A percentile compares a stretch with the other conserved stretches of the same genome.
phyloP scores from a whole-genome alignment of 805 yeast species.

The Candida gorgasii region DNA sequence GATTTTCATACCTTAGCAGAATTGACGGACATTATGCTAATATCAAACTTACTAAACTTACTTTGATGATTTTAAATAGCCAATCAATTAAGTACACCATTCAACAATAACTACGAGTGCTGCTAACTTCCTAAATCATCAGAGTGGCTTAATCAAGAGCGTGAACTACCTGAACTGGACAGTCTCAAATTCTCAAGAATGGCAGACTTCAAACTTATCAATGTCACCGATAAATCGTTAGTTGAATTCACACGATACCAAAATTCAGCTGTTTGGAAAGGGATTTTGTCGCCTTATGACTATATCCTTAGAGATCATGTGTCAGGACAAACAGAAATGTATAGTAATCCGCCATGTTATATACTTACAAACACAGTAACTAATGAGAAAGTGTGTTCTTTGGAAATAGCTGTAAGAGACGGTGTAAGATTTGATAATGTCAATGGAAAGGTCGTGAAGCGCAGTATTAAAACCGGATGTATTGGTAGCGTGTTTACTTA shows the following conservation, averaged over 20 bases:
- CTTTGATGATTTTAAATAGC: no score
- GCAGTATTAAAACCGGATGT: slow-evolving; percentile 28
- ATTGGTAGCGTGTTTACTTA: slow-evolving; percentile 45
- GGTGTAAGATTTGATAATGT: slow-evolving; percentile 24
- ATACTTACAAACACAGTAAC: slow-evolving; percentile 22
- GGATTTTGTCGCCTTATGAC: slow-evolving; percentile 31
- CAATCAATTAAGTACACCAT: no score
- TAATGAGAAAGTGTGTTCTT: slow-evolving; percentile 28
- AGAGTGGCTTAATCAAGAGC: no score
- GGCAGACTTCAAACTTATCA: slow-evolving; percentile 9
- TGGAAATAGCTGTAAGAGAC: slow-evolving; percentile 35
- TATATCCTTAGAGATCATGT: slow-evolving; percentile 36
- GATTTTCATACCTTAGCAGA: no score
- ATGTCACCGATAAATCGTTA: slow-evolving; percentile 21
- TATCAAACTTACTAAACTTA: no score
- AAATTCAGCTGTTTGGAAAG: slow-evolving; percentile 39
- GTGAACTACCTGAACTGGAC: no score
- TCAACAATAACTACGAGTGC: no score
- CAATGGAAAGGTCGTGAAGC: slow-evolving; percentile 9
- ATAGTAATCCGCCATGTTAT: slow-evolving; percentile 21
- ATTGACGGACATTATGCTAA: no score
- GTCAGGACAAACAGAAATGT: slow-evolving; percentile 23
- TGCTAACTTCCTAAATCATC: no score
- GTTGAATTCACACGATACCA: slow-evolving; percentile 35
- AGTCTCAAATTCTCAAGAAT: no score